A percentile compares a stretch with the other conserved stretches of the same genome.
phyloP scores from a whole-genome alignment of 108 stramenopile species.

The Skeletonema menzelii region DNA sequence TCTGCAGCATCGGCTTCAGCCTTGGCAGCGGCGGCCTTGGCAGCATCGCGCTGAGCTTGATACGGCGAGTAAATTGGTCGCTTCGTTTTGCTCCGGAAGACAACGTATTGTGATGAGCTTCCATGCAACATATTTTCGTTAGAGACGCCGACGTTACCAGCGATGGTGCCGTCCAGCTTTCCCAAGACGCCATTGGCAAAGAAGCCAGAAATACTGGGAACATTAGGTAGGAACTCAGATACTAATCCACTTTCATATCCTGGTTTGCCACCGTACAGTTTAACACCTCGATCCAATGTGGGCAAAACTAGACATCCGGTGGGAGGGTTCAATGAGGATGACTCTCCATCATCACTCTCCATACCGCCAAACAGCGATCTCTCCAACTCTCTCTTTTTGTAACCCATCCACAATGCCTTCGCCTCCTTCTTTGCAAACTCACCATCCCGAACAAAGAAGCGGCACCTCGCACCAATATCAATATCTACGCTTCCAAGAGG shows the following conservation, averaged over 20 bases:
- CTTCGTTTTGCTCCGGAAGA: conserved; percentile 73
- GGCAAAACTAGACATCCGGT: conserved; percentile 76
- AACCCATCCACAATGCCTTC: conserved; percentile 84
- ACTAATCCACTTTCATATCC: conserved; percentile 71
- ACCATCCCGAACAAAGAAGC: conserved; percentile 85
- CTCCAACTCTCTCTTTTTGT: conserved; percentile 66
- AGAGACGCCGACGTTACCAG: conserved; percentile 11
- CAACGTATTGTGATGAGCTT: conserved; percentile 67
- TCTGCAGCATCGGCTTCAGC: conserved; percentile 37
- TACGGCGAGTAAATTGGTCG: conserved; percentile 67
- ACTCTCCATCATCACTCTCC: not conserved
- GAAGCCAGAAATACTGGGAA: conserved; percentile 71
- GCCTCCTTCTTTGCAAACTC: conserved; percentile 88
- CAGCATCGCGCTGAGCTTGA: conserved; percentile 31
- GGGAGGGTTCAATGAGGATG: conserved; percentile 29
- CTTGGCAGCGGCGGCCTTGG: conserved; percentile 36
- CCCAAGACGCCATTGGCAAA: conserved; percentile 82
- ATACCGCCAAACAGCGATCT: conserved; percentile 31
- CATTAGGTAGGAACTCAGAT: conserved; percentile 53
- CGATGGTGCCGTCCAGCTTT: conserved; percentile 46
- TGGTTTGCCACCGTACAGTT: conserved; percentile 77
- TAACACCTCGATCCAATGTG: conserved; percentile 78
- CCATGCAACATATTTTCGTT: conserved; percentile 61
- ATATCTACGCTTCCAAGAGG: conserved; percentile 76
- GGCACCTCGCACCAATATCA: conserved; percentile 69